Evolutionary conservation across 148 eudicot species (phyloP).

Genomic region (Rhododendron williamsianum): DNA sequence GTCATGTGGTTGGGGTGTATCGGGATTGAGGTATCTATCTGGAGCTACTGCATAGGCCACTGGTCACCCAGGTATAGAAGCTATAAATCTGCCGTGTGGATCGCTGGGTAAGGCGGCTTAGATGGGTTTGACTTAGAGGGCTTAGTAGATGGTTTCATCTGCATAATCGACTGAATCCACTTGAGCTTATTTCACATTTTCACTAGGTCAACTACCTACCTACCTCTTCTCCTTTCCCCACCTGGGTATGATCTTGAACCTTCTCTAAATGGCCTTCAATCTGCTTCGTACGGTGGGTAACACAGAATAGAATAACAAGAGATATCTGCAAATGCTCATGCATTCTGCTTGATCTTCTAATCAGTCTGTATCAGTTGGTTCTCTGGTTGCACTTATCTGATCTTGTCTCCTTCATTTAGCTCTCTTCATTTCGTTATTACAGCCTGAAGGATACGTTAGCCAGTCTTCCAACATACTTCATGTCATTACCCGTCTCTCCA

Average conservation of each 20-base stretch:
- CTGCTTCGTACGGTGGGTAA: not conserved
- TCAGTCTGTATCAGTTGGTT: not conserved
- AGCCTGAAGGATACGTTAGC: not conserved
- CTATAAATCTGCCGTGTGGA: not conserved
- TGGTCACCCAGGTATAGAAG: not conserved
- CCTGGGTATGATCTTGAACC: not conserved
- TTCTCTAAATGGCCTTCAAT: not conserved
- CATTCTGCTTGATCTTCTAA: not conserved
- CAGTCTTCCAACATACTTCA: not conserved
- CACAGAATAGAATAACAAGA: not conserved
- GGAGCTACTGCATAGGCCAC: not conserved
- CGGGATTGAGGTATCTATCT: not conserved
- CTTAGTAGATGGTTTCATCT: not conserved
- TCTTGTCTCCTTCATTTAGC: not conserved
- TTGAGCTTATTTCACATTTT: too few species aligned
- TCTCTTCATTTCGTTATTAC: not conserved
- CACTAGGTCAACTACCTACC: not conserved
- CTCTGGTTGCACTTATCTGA: not conserved
- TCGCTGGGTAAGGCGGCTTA: not conserved
- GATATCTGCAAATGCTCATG: not conserved
- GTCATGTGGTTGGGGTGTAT: not conserved
- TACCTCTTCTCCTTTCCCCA: not conserved
- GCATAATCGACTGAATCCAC: too few species aligned
- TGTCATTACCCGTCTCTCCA: not conserved
- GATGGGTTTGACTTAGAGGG: not conserved